Percentiles rank a stretch among this genome's conserved stretches.
These are phyloP conservation scores for Arctostaphylos glauca DNA, from an alignment of 148 eudicot species.

Conservation along the genomic window DNA sequence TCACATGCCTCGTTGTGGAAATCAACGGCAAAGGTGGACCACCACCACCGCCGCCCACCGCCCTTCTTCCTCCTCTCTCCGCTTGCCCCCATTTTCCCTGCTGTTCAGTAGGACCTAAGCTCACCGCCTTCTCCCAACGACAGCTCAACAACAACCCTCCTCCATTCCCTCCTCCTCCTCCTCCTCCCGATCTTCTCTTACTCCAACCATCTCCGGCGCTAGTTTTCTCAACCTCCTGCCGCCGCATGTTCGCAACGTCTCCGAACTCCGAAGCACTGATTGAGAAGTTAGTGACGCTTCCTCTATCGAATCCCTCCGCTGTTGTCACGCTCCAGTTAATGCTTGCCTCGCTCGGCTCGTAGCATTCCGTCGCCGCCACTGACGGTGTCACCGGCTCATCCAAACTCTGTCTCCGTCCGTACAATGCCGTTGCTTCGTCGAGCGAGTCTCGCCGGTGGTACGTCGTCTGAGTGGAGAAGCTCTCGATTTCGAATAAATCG, in stretches of 20 bases:
- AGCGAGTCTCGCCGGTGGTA: conserved; percentile 46
- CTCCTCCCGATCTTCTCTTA: conserved; percentile 27
- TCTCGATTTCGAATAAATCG: conserved; percentile 81
- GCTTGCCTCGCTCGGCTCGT: conserved; percentile 85
- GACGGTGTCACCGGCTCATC: conserved; percentile 54
- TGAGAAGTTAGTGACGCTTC: conserved; percentile 65
- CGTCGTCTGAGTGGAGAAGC: conserved; percentile 47
- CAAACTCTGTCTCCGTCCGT: conserved; percentile 10
- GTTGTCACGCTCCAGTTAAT: conserved; percentile 91
- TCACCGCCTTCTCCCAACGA: conserved; percentile 73
- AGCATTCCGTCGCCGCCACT: conserved; percentile 62
- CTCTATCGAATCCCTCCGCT: conserved; percentile 75
- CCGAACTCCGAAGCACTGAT: conserved; percentile 49
- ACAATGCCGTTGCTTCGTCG: conserved; percentile 31
- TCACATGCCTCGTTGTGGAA: background rate
- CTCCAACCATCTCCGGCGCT: conserved; percentile 19
- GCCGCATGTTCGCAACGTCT: conserved; percentile 20
- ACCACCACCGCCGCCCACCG: background rate
- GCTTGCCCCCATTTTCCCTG: background rate
- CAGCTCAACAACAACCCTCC: conserved; percentile 58
- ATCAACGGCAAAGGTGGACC: background rate
- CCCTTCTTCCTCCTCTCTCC: background rate
- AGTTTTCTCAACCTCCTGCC: conserved; percentile 17
- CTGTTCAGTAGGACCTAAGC: conserved; percentile 45
- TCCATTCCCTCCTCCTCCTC: conserved; percentile 5